Base-by-base conservation (phyloP, 75 land plant genomes). In the Isoetes taiwanensis region DNA sequence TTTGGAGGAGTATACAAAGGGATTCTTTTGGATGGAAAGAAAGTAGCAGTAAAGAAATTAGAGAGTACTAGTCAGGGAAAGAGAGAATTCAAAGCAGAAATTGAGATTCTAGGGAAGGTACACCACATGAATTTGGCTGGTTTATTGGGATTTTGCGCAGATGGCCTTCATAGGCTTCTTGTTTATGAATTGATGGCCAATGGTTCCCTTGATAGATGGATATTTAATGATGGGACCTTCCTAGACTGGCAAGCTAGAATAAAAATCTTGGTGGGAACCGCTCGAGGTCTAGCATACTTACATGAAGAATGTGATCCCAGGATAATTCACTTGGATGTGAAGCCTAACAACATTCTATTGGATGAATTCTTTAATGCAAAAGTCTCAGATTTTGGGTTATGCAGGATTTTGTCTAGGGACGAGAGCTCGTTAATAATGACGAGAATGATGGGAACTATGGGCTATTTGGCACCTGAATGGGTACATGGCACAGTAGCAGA, bases 371-470 rank as follows among this genome's bases (percentile, higher is more conserved):
- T 94, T 52, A 39, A 59, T 4, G 96, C 99, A 0, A 78, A 75
- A 64, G 66, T 94, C 41, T 86, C 83, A 9, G 99, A 94, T 57
- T 88, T 94, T 19, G 99, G 99, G 0, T 75, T 94, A n/a, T n/a
- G n/a, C n/a, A n/a, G n/a, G n/a, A n/a, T n/a, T n/a, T n/a, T n/a
- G n/a, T n/a, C n/a, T n/a, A n/a, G n/a, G n/a, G n/a, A n/a, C n/a
- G n/a, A n/a, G n/a, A n/a, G n/a, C n/a, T n/a, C n/a, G n/a, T n/a
- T n/a, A n/a, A n/a, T n/a, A n/a, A n/a, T n/a, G n/a, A n/a, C n/a
- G n/a, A n/a, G n/a, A n/a, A n/a, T n/a, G n/a, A n/a, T n/a, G n/a
- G n/a, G n/a, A n/a, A n/a, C n/a, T n/a, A n/a, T n/a, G n/a, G n/a
- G n/a, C n/a, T n/a, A n/a, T n/a, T n/a, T n/a, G n/a, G n/a, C n/a